A percentile compares a stretch with the other conserved stretches of the same genome.
phyloP scores from a whole-genome alignment of 2,329 filamentous ascomycete genomes.

The Trichothecium roseum region DNA sequence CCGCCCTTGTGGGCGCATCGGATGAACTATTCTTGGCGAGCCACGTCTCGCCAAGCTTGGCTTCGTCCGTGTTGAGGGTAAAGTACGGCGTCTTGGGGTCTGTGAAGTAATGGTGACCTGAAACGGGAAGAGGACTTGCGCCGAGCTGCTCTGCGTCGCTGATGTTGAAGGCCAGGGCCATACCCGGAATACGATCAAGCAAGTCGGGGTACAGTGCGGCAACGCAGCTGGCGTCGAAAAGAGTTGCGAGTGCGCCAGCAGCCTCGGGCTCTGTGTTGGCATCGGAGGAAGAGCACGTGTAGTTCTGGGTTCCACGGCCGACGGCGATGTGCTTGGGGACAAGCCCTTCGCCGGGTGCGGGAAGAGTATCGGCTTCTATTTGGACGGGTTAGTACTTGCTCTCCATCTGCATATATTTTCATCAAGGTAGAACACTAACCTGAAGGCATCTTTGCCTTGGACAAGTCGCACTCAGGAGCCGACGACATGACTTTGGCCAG shows the following conservation, averaged over 20 bases:
- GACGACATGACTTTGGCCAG: conserved; percentile 27
- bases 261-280: conserved; percentile 51
- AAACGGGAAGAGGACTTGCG: conserved; percentile 52
- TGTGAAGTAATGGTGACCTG: conserved; percentile 75
- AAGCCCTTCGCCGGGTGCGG: conserved; percentile 48
- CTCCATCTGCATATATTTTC: background rate
- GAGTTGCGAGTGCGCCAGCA: conserved; percentile 66
- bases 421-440: conserved; percentile 22
- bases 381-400: conserved; percentile 16
- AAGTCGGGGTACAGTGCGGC: conserved; percentile 60
- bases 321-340: conserved; percentile 68
- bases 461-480: conserved; percentile 43
- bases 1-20: conserved; percentile 51
- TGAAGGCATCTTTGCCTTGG: conserved; percentile 37
- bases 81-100: conserved; percentile 66
- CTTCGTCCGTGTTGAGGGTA: conserved; percentile 46
- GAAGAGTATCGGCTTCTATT: conserved; percentile 46
- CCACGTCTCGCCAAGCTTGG: conserved; percentile 46
- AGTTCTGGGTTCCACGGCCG: conserved; percentile 87
- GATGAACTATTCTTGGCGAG: conserved; percentile 52
- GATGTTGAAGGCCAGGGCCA: conserved; percentile 58
- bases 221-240: conserved; percentile 82
- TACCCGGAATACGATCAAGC: conserved; percentile 50
- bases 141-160: conserved; percentile 30
- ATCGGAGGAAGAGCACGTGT: conserved; percentile 64